Evolutionary conservation across 306 rosid genomes (phyloP), one percentile per base, ranked within the genome.

Genomic region (Parietaria judaica): DNA sequence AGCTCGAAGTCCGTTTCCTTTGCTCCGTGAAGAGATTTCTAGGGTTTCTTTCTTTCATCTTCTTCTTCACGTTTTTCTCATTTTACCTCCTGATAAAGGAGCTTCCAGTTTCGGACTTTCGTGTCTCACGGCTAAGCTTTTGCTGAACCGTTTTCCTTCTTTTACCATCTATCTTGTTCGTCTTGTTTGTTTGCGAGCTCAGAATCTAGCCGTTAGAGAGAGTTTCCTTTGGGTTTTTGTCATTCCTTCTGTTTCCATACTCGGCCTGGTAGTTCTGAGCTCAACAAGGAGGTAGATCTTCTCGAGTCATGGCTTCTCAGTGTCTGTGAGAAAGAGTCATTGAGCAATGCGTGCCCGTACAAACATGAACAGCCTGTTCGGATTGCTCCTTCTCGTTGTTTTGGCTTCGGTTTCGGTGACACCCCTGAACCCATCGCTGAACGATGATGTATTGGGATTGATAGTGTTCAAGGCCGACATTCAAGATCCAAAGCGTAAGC

Each of bases 381-480:
- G 68, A 13, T 45, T 84, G 61, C 56, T 80, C 64, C 11, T 63
- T 65, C 36, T 86, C 62, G 43, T 79, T 46, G 59, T 78, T 13
- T 58, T 74, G 61, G 77, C 70, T 53, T 82, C 88, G 4, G 56
- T 66, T 17, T 63, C 11, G 6, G 86, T 52, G 64, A 56, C 66
- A 50, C 76, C 88, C 6, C 83, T 88, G 54, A 94, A 57, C 77
- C 97, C 99, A 4, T 83, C 94, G 16, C 71, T 94, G 48, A 94
- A 88, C 79, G 99, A 94, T 67, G 99, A 94, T 76, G 97, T 88
- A 49, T 62, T 94, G 84, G 99, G 97, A 37, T 68, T 94, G 70
- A 88, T 94, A 61, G 97, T 94, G 72, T 88, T 94, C 81, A 94
- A 86, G 73, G 90, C 97, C 3, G 95, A 94, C 52, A 73, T 88